Base-by-base conservation (phyloP, 345 rosid species). In the Pugionium cornutum region DNA sequence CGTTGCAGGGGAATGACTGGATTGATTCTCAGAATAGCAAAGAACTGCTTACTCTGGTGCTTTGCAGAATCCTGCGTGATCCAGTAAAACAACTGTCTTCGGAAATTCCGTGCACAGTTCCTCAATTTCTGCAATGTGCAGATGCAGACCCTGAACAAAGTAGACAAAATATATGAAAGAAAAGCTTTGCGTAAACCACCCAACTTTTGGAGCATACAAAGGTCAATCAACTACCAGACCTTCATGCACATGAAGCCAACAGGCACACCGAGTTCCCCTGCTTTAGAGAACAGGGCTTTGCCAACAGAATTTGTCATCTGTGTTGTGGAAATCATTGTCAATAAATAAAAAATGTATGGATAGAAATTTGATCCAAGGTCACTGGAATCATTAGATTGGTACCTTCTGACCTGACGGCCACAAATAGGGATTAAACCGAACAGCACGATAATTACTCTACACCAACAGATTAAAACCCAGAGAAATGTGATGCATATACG, bases 231-330 rank as follows among this genome's bases (percentile, higher is more conserved):
- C 6, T 47, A 67, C 4, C 2, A 65, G 75, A 89, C 98, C 92
- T 92, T 92, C 85, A 92, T 81, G 74, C 97, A 92, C 96, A 92
- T 82, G 82, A 92, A 84, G 72, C 96, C 91, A 74, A 88, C 98
- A 33, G 97, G 94, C 37, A 89, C 77, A 32, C 91, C 85, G 60
- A 92, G 91, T 57, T 87, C 94, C 66, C 97, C 98, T 37, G 97
- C 98, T 80, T 58, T 86, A 26, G 87, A 80, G 76, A 89, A 92
- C 83, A 92, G 63, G 55, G 89, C 84, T 84, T 89, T 88, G 9
- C 98, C 98, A 67, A 88, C 81, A 56, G 77, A 79, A 75, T 86
- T 89, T 50, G 94, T 89, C 97, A 92, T 92, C 98, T 92, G 74
- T 50, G 58, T 36, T 8, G 34, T 10, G 46, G 29, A 61, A 52